Percentiles rank a stretch among this genome's conserved stretches.
Evolutionary conservation across 148 eudicot genomes (phyloP).

Genomic region (Dysphania ambrosioides): DNA sequence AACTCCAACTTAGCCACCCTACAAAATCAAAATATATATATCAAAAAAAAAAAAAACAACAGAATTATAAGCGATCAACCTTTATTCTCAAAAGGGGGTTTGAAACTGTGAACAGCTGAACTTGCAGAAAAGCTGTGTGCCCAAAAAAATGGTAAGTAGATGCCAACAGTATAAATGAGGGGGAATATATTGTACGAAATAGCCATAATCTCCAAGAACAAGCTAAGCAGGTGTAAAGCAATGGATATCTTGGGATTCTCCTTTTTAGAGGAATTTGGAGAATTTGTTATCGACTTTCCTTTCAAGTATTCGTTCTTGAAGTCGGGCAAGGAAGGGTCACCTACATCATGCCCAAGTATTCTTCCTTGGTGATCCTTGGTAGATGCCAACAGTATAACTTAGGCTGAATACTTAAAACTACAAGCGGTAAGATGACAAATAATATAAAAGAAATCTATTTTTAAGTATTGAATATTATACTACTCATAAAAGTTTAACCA

Average conservation of each 20-base stretch:
- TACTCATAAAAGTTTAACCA: too few relatives aligned
- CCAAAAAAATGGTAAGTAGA: conserved; percentile 11
- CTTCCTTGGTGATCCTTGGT: too few relatives aligned
- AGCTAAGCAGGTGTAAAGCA: conserved; percentile 25
- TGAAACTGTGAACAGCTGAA: conserved; percentile 2
- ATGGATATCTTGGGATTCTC: conserved; percentile 23
- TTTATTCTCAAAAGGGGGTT: conserved; percentile 9
- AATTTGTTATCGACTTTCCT: conserved; percentile 14
- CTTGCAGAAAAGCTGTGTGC: background rate
- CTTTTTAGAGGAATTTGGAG: background rate
- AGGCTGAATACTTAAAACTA: too few relatives aligned
- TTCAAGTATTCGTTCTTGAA: background rate
- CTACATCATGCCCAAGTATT: too few relatives aligned
- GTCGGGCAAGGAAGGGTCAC: background rate
- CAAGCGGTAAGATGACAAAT: too few relatives aligned
- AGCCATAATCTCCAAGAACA: conserved; percentile 3
- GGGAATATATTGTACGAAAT: background rate
- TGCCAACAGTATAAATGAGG: background rate
- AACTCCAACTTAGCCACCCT: background rate
- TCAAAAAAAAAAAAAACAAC: background rate
- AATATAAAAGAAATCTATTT: too few relatives aligned
- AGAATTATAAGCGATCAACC: background rate
- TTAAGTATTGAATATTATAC: too few relatives aligned
- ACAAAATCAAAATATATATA: background rate
- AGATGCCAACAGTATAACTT: too few relatives aligned